These are phyloP conservation scores for Rhodotorula kratochvilovae DNA, from an alignment of 768 basidiomycete species.

Conservation along the genomic window DNA sequence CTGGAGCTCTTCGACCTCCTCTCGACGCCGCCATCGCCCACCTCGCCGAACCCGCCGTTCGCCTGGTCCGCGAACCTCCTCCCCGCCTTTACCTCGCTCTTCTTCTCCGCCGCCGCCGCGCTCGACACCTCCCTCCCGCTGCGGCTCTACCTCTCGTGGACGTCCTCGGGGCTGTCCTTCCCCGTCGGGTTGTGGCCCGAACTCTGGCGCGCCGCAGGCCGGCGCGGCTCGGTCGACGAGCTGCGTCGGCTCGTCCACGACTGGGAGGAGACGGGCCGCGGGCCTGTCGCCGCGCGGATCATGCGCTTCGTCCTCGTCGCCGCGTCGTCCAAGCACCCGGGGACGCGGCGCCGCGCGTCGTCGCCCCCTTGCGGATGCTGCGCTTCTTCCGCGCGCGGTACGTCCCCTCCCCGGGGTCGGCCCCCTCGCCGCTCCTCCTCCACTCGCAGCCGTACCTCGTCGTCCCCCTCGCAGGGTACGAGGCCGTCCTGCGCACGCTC, in stretches of 20 bases:
- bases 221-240: conserved; percentile 5
- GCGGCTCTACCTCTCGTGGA: conserved; percentile 29
- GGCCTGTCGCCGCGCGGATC: conserved; percentile 4
- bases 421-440: not conserved
- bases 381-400: conserved; percentile 24
- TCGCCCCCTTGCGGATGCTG: not conserved
- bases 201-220: conserved; percentile 13
- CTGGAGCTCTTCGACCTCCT: conserved; percentile 9
- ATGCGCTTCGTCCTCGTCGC: conserved; percentile 13
- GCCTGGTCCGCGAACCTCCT: conserved; percentile 14
- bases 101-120: conserved; percentile 13
- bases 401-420: not conserved
- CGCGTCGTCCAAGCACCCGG: not conserved
- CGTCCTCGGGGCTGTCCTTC: conserved; percentile 25
- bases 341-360: not conserved
- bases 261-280: conserved; percentile 31
- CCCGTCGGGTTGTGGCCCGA: conserved; percentile 21
- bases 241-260: conserved; percentile 16
- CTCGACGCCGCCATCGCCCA: not conserved
- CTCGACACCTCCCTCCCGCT: conserved; percentile 6
- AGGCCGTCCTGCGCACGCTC: conserved; percentile 12
- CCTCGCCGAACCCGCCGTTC: not conserved
- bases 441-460: conserved; percentile 1
- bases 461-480: conserved; percentile 15
- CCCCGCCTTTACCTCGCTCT: conserved; percentile 9